phyloP scores from a whole-genome alignment of 2,329 filamentous ascomycete species.

The Colletotrichum falcatum region DNA sequence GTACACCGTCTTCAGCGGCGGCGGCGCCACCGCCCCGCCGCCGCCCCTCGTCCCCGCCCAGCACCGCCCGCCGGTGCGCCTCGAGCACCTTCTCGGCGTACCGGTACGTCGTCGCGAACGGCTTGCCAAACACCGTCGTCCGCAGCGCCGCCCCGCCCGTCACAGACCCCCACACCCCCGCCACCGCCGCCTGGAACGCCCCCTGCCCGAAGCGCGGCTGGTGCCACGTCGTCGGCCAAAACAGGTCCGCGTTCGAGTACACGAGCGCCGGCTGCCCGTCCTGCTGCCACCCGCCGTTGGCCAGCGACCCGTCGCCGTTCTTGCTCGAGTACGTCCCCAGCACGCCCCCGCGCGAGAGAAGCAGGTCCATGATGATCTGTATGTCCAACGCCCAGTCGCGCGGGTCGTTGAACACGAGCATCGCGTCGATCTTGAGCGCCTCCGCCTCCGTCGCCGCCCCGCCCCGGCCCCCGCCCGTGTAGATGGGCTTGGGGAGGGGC shows the following conservation, averaged over 20 bases:
- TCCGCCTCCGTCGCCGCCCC: conserved; percentile 51
- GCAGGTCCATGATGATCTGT: conserved; percentile 84
- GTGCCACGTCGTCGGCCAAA: conserved; percentile 89
- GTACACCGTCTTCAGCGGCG: conserved; percentile 78
- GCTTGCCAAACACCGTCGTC: conserved; percentile 85
- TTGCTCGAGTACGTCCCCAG: conserved; percentile 82
- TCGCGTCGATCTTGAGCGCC: conserved; percentile 83
- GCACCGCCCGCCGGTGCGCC: conserved; percentile 65
- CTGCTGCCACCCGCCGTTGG: conserved; percentile 83
- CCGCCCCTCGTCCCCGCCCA: conserved; percentile 46
- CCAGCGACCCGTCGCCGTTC: conserved; percentile 74
- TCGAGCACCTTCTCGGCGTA: conserved; percentile 84
- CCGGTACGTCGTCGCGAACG: conserved; percentile 79
- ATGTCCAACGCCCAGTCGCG: conserved; percentile 95
- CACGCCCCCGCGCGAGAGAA: conserved; percentile 82
- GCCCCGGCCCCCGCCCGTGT: conserved; percentile 53
- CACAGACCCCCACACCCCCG: conserved; percentile 81
- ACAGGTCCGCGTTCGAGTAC: conserved; percentile 90
- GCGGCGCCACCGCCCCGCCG: neutral
- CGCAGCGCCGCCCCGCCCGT: conserved; percentile 73
- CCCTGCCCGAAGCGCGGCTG: conserved; percentile 91
- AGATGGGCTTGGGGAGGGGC: conserved; percentile 66
- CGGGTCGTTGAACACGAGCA: conserved; percentile 96
- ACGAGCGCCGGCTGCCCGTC: conserved; percentile 85
- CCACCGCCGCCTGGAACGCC: conserved; percentile 85